These are phyloP conservation scores for Zygosaccharomyces gambellarensis DNA, from an alignment of 805 yeast genomes.

Conservation along the genomic window DNA sequence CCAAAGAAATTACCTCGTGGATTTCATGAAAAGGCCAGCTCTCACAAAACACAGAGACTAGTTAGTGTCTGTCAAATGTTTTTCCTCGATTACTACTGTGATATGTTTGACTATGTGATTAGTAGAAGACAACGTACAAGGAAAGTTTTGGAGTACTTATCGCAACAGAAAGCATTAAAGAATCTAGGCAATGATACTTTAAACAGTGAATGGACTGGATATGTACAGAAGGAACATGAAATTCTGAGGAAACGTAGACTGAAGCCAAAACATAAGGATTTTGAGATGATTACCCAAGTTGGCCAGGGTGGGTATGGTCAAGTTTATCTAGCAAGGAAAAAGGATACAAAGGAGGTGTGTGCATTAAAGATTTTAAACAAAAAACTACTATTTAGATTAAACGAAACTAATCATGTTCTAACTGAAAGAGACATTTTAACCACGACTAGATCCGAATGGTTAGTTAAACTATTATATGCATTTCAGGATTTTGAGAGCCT, in stretches of 20 bases:
- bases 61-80: conserved; percentile 92
- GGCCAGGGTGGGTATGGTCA: conserved; percentile 99
- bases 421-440: conserved; percentile 96
- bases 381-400: conserved; percentile 75
- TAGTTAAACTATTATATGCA: conserved; percentile 87
- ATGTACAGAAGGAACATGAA: conserved; percentile 79
- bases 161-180: conserved; percentile 29
- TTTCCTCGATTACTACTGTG: conserved; percentile 93
- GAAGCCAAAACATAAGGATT: conserved; percentile 91
- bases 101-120: conserved; percentile 87
- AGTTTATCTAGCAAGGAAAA: conserved; percentile 91
- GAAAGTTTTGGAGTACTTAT: conserved; percentile 57
- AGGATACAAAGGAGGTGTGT: conserved; percentile 90
- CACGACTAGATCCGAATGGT: conserved; percentile 94
- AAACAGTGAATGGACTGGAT: conserved; percentile 63
- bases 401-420: conserved; percentile 91
- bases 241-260: conserved; percentile 81
- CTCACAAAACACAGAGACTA: conserved; percentile 74
- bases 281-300: conserved; percentile 94
- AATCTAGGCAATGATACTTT: conserved; percentile 38
- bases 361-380: conserved; percentile 91
- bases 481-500: conserved; percentile 90
- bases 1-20: conserved; percentile 40
- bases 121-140: conserved; percentile 77
- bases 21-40: conserved; percentile 54